Evolutionary conservation across 169 alveolate genomes (phyloP).

Genomic region (Condylostoma magnum): DNA sequence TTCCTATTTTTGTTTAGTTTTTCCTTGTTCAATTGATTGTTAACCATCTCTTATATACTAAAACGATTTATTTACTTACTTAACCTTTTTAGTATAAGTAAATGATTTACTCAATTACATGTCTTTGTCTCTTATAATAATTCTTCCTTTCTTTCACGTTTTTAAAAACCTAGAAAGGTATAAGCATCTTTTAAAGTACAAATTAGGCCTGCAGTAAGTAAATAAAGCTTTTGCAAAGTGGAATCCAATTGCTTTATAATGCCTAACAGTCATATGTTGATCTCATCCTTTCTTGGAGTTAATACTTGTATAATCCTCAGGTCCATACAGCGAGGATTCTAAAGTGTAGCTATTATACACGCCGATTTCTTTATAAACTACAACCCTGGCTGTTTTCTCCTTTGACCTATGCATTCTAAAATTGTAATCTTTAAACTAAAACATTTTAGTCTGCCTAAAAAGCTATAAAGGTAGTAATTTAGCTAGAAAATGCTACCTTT

Average conservation of each 20-base stretch:
- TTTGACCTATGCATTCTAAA: conserved; percentile 29
- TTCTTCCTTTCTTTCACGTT: too few species aligned
- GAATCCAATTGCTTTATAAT: conserved; percentile 58
- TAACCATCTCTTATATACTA: too few species aligned
- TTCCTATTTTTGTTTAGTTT: too few species aligned
- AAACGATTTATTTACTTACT: too few species aligned
- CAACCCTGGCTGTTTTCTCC: conserved; percentile 20
- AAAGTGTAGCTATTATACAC: conserved; percentile 27
- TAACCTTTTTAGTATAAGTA: too few species aligned
- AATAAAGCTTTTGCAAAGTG: conserved; percentile 57
- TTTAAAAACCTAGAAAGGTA: too few species aligned
- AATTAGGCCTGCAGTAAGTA: conserved; percentile 65
- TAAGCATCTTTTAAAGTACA: too few species aligned
- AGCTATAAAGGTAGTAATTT: conserved; percentile 20
- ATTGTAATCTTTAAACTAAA: conserved; percentile 32
- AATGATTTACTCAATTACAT: too few species aligned
- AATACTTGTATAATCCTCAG: background rate
- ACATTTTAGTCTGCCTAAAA: conserved; percentile 9
- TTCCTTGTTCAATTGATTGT: too few species aligned
- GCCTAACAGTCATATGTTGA: conserved; percentile 63
- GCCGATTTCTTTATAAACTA: conserved; percentile 29
- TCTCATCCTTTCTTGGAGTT: too few species aligned
- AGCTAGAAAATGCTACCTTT: background rate
- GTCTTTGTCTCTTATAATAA: too few species aligned
- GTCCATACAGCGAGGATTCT: conserved; percentile 28